Evolutionary conservation across 352 stramenopile genomes (phyloP).

Genomic region (Phytophthora nicotianae): DNA sequence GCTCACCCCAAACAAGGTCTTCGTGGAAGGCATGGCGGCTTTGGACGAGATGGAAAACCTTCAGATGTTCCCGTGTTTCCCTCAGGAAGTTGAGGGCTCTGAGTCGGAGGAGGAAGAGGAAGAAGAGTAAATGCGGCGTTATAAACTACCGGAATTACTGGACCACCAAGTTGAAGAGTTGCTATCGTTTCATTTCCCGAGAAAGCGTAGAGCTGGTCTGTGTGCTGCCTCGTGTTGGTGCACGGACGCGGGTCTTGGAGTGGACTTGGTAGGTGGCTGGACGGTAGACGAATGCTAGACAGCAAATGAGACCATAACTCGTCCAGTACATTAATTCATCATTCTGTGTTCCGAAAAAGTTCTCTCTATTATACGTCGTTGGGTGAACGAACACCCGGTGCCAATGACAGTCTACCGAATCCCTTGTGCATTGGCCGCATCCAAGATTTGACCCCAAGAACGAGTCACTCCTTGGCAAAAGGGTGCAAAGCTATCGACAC

Average conservation of each 20-base stretch:
- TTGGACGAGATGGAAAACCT: constrained; percentile 65
- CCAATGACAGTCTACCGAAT: too few relatives aligned
- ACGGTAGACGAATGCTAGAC: too few relatives aligned
- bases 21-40: constrained; percentile 53
- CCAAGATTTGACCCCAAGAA: too few relatives aligned
- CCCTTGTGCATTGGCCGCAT: too few relatives aligned
- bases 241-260: too few relatives aligned
- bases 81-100: constrained; percentile 37
- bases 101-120: constrained; percentile 6
- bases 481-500: too few relatives aligned
- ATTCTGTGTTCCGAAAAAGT: too few relatives aligned
- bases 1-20: constrained; percentile 67
- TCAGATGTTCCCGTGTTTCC: constrained; percentile 63
- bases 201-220: neutral
- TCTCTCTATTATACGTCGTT: too few relatives aligned
- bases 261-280: too few relatives aligned
- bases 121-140: constrained; percentile 9
- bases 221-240: neutral
- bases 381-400: too few relatives aligned
- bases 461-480: too few relatives aligned
- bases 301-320: constrained; percentile 13
- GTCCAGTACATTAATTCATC: constrained; percentile 30
- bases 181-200: neutral
- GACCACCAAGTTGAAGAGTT: neutral
- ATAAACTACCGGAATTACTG: constrained; percentile 11